Base-by-base conservation (phyloP, 352 stramenopile genomes). In the Phytophthora gonapodyides region DNA sequence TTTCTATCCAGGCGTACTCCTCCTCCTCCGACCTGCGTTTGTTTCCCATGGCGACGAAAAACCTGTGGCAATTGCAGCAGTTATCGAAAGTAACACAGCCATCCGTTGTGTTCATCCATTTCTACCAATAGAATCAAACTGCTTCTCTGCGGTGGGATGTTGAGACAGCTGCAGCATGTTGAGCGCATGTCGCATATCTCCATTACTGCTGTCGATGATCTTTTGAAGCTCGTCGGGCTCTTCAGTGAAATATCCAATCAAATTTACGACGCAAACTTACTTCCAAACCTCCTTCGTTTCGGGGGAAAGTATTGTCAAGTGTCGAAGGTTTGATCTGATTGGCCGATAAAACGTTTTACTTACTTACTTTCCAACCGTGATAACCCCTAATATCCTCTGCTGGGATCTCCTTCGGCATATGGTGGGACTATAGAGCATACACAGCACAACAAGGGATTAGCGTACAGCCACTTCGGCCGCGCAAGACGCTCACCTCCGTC, bases 131-230 rank as follows among this genome's bases (percentile, higher is more conserved):
- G 34, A 35, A 49, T 49, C 21, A 49, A 49, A 49, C 24, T 49
- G 21, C 31, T 54, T 71, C 15, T 53, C 49, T 19, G 11, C 7
- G 16, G 40, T 53, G 31, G 47, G 64, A 21, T 57, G 71, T 36
- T 76, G 59, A 11, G 60, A 38, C 0, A 92, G 30, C 34, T 96
- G 87, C 16, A 91, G 61, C 76, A 80, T 91, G 40, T 96, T 91
- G 15, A 93, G 71, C 12, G 87, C 83, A 41, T 96, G 77, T 0
- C 87, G 84, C 7, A 96, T 79, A 65, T 96, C 87, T 4, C 87
- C 87, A 48, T 86, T 75, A 50, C 83, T 87, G 17, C 55, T 65
- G 30, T 90, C 80, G 16, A 91, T 69, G 7, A 93, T 68, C 9
- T 78, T 66, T 7, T 78, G 56, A 4, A 93, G 53, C 15, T 80